These are phyloP conservation scores for Ambrosiella xylebori DNA, from an alignment of 2,329 filamentous ascomycete genomes.

Conservation along the genomic window DNA sequence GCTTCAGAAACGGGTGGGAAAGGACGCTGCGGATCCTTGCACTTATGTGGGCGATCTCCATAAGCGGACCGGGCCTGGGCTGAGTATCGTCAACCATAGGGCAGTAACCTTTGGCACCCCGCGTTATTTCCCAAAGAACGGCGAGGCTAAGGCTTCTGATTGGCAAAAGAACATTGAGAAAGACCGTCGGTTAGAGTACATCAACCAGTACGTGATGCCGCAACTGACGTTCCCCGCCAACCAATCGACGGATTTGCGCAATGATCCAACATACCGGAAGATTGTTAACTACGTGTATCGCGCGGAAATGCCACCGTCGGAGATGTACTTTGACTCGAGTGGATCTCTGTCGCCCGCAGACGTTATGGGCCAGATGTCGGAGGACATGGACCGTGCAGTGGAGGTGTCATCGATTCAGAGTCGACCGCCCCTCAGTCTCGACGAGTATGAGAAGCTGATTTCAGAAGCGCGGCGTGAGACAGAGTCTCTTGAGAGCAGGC, in stretches of 20 bases:
- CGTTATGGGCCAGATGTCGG: too few relatives aligned
- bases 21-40: conserved; percentile 35
- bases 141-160: conserved; percentile 34
- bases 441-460: conserved; percentile 44
- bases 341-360: too few relatives aligned
- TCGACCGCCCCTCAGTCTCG: conserved; percentile 40
- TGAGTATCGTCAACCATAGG: conserved; percentile 44
- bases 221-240: conserved; percentile 17
- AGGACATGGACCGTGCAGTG: too few relatives aligned
- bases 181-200: conserved; percentile 41
- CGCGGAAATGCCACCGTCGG: not conserved
- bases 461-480: conserved; percentile 38
- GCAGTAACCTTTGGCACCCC: conserved; percentile 47
- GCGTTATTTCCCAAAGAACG: conserved; percentile 37
- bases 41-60: conserved; percentile 23
- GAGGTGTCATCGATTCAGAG: conserved; percentile 18
- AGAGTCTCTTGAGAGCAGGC: conserved; percentile 43
- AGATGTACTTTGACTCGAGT: not conserved
- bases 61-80: conserved; percentile 27
- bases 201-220: conserved; percentile 51
- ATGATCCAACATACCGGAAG: not conserved
- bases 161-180: conserved; percentile 48
- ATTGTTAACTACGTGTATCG: not conserved
- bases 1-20: conserved; percentile 43
- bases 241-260: not conserved